phyloP scores from a whole-genome alignment of 345 rosid genomes.

The Melastoma malabathricum region DNA sequence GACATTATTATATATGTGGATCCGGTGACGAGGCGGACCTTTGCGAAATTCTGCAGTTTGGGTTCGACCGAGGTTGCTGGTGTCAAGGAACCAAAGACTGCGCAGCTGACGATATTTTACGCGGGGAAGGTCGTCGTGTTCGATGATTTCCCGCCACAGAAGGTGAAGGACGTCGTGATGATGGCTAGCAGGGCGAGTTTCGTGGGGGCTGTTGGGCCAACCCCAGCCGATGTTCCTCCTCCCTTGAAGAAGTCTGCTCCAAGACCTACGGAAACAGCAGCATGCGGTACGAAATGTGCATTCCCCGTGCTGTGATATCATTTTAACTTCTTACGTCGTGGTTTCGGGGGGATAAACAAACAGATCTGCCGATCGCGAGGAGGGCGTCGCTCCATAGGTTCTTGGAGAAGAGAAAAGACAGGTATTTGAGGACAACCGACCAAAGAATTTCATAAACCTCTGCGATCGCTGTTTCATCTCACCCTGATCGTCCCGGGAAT shows the following conservation, averaged over 20 bases:
- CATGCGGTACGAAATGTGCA: too few relatives aligned
- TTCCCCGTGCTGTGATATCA: too few relatives aligned
- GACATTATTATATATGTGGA: too few relatives aligned
- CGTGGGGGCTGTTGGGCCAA: constrained; percentile 1
- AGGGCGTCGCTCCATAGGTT: constrained; percentile 90
- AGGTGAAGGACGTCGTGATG: constrained; percentile 59
- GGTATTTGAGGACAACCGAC: constrained; percentile 20
- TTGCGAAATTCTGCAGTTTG: constrained; percentile 10
- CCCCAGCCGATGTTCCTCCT: too few relatives aligned
- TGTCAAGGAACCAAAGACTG: constrained; percentile 22
- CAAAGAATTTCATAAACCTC: too few relatives aligned
- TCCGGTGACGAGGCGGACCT: constrained; percentile 5
- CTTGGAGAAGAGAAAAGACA: constrained; percentile 80
- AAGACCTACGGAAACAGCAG: too few relatives aligned
- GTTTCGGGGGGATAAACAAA: neutral
- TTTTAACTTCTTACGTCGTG: neutral
- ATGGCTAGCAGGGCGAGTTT: constrained; percentile 42
- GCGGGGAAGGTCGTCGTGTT: constrained; percentile 63
- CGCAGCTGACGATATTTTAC: constrained; percentile 83
- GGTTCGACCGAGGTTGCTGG: constrained; percentile 10
- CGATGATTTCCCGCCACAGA: constrained; percentile 54
- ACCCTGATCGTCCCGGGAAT: too few relatives aligned
- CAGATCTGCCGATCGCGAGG: constrained; percentile 92
- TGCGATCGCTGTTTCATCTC: too few relatives aligned
- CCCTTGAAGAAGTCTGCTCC: too few relatives aligned